These are phyloP conservation scores for Curvularia lunata DNA, from an alignment of 2,329 filamentous ascomycete genomes.

Conservation along the genomic window DNA sequence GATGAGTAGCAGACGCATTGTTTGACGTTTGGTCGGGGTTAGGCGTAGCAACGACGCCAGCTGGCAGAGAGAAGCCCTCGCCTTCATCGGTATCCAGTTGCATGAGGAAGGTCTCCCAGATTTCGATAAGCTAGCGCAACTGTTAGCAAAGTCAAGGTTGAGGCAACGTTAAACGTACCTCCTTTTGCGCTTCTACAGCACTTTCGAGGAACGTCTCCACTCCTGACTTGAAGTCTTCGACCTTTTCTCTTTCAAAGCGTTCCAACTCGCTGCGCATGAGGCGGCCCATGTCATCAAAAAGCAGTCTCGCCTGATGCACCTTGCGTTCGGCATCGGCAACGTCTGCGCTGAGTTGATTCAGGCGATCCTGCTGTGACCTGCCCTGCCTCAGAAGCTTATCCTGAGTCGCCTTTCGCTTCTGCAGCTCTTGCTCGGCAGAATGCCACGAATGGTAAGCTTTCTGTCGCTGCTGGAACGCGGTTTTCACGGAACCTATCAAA, in stretches of 20 bases:
- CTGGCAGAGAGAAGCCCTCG: slow-evolving; percentile 52
- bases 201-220: slow-evolving; percentile 98
- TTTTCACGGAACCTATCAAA: slow-evolving; percentile 92
- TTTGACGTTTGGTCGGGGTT: slow-evolving; percentile 18
- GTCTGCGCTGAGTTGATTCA: slow-evolving; percentile 90
- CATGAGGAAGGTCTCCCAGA: slow-evolving; percentile 98
- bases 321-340: slow-evolving; percentile 94
- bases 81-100: slow-evolving; percentile 92
- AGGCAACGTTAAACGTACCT: slow-evolving; percentile 65
- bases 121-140: slow-evolving; percentile 69
- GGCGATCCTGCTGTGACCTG: slow-evolving; percentile 91
- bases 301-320: slow-evolving; percentile 83
- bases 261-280: slow-evolving; percentile 91
- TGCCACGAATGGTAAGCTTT: slow-evolving; percentile 97
- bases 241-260: slow-evolving; percentile 94
- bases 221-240: slow-evolving; percentile 97
- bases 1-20: slow-evolving; percentile 19
- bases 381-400: slow-evolving; percentile 96
- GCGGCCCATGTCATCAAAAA: slow-evolving; percentile 97
- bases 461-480: slow-evolving; percentile 88
- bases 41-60: slow-evolving; percentile 47
- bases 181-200: slow-evolving; percentile 96
- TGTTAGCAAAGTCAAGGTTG: slow-evolving; percentile 17
- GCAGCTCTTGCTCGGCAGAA: slow-evolving; percentile 83
- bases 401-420: slow-evolving; percentile 86